A percentile compares a stretch with the other conserved stretches of the same genome.
Evolutionary conservation across 805 yeast genomes (phyloP).

Genomic region (Torulaspora maleeae): DNA sequence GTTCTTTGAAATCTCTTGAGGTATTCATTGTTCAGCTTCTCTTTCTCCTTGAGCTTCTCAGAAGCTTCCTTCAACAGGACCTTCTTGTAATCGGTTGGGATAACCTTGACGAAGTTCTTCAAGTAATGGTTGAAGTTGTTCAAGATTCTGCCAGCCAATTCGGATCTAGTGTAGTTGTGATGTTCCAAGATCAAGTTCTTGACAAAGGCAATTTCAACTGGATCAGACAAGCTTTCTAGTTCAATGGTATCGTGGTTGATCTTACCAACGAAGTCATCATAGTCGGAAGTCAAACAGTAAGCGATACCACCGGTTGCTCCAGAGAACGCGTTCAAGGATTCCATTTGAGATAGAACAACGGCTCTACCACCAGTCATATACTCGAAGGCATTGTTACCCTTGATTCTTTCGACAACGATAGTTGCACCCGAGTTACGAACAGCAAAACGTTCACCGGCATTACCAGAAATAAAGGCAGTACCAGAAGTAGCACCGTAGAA

Average conservation of each 20-base stretch:
- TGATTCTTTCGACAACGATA: conserved; percentile 87
- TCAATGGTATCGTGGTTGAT: conserved; percentile 82
- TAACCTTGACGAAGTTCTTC: conserved; percentile 86
- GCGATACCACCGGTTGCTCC: conserved; percentile 99
- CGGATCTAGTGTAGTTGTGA: conserved; percentile 89
- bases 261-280: conserved; percentile 75
- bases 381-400: conserved; percentile 98
- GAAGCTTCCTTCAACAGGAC: conserved; percentile 78
- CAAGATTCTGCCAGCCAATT: conserved; percentile 78
- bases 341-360: conserved; percentile 85
- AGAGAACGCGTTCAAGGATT: conserved; percentile 80
- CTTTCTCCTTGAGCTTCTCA: conserved; percentile 59
- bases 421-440: conserved; percentile 98
- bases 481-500: conserved; percentile 98
- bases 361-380: conserved; percentile 99
- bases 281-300: conserved; percentile 87
- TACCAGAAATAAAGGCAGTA: conserved; percentile 87
- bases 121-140: conserved; percentile 82
- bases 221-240: conserved; percentile 69
- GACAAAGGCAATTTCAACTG: conserved; percentile 88
- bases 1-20: conserved; percentile 63
- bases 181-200: conserved; percentile 93
- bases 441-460: conserved; percentile 97
- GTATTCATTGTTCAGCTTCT: conserved; percentile 54
- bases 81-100: conserved; percentile 86